phyloP scores from a whole-genome alignment of 169 alveolate species.

The Cryptosporidium parvum region DNA sequence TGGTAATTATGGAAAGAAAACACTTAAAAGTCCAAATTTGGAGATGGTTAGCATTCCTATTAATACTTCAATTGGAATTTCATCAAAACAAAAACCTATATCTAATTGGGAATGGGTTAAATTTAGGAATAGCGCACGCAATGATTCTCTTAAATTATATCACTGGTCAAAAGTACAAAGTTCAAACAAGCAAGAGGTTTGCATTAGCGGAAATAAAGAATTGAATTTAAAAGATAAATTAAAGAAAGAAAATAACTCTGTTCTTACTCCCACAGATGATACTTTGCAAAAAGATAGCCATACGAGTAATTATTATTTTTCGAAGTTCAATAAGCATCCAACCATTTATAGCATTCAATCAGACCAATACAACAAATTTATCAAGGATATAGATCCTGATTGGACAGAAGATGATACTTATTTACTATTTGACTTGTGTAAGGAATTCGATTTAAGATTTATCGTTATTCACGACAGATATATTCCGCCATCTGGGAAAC shows the following conservation, averaged over 20 bases:
- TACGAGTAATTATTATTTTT: slow-evolving; percentile 31
- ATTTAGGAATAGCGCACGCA: slow-evolving; percentile 46
- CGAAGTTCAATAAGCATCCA: slow-evolving; percentile 53
- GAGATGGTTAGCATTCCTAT: slow-evolving; percentile 71
- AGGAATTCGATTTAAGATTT: slow-evolving; percentile 86
- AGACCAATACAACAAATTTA: slow-evolving; percentile 57
- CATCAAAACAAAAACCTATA: slow-evolving; percentile 9
- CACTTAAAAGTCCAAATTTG: not conserved
- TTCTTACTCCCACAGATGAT: not conserved
- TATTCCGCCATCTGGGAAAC: slow-evolving; percentile 78
- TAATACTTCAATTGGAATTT: slow-evolving; percentile 25
- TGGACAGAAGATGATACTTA: slow-evolving; percentile 90
- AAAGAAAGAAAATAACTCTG: not conserved
- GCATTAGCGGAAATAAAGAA: not conserved
- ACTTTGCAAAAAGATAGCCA: not conserved
- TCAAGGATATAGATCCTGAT: slow-evolving; percentile 60
- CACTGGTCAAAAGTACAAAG: slow-evolving; percentile 46
- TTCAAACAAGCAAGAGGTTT: not conserved
- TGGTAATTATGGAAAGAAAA: not conserved
- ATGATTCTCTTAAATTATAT: slow-evolving; percentile 38
- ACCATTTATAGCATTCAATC: slow-evolving; percentile 35
- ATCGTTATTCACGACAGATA: slow-evolving; percentile 85
- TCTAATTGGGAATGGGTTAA: slow-evolving; percentile 58
- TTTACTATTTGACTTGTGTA: slow-evolving; percentile 86
- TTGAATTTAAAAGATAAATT: not conserved